These are phyloP conservation scores for Aspergillus ustus DNA, from an alignment of 2,329 filamentous ascomycete species.

Conservation along the genomic window DNA sequence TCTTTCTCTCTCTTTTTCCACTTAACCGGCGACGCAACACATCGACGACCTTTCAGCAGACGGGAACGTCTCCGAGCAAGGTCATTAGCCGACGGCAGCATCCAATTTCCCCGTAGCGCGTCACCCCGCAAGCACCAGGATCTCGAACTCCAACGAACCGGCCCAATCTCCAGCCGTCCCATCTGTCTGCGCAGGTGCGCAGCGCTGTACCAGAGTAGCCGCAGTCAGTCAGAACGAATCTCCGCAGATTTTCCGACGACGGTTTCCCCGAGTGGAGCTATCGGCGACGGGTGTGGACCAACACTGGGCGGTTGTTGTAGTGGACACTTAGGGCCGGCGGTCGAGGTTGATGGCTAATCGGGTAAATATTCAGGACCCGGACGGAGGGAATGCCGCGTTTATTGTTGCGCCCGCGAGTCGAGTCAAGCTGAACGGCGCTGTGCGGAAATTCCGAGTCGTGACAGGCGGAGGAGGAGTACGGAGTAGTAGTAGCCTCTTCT, in stretches of 20 bases:
- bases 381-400: slow-evolving; percentile 15
- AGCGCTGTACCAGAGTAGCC: too few relatives aligned
- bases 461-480: too few relatives aligned
- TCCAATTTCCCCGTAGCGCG: background rate
- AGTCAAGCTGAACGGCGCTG: background rate
- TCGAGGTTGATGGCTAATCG: slow-evolving; percentile 5
- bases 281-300: background rate
- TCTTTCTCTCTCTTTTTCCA: background rate
- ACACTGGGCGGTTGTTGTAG: too few relatives aligned
- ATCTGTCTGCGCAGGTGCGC: too few relatives aligned
- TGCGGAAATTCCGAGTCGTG: background rate
- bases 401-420: background rate
- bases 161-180: too few relatives aligned
- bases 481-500: too few relatives aligned
- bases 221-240: background rate
- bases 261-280: background rate
- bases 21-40: background rate
- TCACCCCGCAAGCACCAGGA: too few relatives aligned
- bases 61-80: background rate
- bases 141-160: too few relatives aligned
- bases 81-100: background rate
- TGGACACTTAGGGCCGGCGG: too few relatives aligned
- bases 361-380: slow-evolving; percentile 25
- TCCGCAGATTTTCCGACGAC: background rate
- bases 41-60: background rate